phyloP scores from a whole-genome alignment of 2,329 filamentous ascomycete genomes.

The Microascus cirrosus region DNA sequence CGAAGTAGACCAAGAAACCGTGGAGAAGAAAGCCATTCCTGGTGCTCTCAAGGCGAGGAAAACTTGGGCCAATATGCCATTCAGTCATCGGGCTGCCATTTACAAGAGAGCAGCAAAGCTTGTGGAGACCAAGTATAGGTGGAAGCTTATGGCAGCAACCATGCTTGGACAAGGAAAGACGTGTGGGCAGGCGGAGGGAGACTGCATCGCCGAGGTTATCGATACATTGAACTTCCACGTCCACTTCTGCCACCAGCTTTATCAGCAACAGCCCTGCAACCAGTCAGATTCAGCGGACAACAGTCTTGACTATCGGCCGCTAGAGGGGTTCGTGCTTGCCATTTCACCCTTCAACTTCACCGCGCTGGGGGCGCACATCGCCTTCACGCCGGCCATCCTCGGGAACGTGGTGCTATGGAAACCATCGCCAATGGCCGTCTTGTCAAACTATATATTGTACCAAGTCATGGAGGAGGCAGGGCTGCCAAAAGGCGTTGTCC shows the following conservation, averaged over 20 bases:
- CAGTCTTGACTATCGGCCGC: conserved; percentile 3
- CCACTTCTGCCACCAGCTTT: conserved; percentile 4
- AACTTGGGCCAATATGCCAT: neutral
- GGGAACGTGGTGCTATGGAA: neutral
- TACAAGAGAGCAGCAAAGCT: neutral
- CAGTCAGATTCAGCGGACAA: conserved; percentile 2
- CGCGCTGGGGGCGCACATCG: conserved; percentile 1
- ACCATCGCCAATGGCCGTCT: neutral
- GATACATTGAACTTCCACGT: conserved; percentile 4
- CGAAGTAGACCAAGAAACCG: neutral
- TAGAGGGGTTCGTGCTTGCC: conserved; percentile 3
- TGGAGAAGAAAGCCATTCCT: neutral
- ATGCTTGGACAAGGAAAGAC: conserved; percentile 4
- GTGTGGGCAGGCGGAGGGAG: neutral
- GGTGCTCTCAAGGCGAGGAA: neutral
- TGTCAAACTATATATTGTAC: neutral
- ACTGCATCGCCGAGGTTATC: conserved; percentile 2
- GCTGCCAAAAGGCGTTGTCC: neutral
- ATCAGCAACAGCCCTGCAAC: conserved; percentile 1
- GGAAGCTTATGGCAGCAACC: conserved; percentile 2
- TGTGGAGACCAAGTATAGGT: conserved; percentile 2
- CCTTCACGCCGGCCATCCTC: neutral
- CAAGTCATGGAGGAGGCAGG: neutral
- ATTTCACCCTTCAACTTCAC: conserved; percentile 4
- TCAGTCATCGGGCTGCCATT: neutral